Evolutionary conservation across 2,329 filamentous ascomycete species (phyloP).

Genomic region (Fonsecaea multimorphosa): DNA sequence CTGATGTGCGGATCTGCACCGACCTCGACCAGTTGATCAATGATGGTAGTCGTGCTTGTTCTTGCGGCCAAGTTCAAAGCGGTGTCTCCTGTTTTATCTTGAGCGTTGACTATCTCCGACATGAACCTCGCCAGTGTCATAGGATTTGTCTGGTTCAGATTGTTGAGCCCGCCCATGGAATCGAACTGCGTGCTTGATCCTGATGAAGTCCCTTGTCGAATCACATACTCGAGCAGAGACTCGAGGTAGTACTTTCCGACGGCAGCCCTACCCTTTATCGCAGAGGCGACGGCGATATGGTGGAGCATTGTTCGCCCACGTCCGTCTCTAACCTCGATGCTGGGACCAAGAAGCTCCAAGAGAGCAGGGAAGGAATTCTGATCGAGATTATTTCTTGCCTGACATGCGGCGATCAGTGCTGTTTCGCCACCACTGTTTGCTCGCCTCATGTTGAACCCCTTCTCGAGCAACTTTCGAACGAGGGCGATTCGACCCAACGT

Average conservation of each 20-base stretch:
- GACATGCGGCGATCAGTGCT: constrained; percentile 87
- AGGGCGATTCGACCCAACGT: constrained; percentile 86
- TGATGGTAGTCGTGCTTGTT: constrained; percentile 91
- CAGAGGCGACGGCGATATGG: constrained; percentile 94
- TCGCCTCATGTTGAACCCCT: constrained; percentile 84
- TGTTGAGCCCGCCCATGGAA: constrained; percentile 43
- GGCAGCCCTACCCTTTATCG: constrained; percentile 88
- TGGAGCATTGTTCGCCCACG: constrained; percentile 92
- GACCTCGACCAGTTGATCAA: constrained; percentile 94
- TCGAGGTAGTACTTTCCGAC: constrained; percentile 97
- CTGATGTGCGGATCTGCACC: constrained; percentile 91
- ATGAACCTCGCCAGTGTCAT: constrained; percentile 94
- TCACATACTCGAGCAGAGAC: constrained; percentile 90
- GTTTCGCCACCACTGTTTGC: constrained; percentile 91
- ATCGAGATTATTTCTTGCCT: constrained; percentile 93
- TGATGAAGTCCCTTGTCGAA: constrained; percentile 76
- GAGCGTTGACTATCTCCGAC: constrained; percentile 94
- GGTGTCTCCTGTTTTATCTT: constrained; percentile 92
- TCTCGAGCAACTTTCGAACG: constrained; percentile 77
- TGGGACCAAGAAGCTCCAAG: constrained; percentile 83
- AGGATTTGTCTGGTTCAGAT: constrained; percentile 44
- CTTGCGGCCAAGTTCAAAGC: constrained; percentile 91
- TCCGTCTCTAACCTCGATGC: constrained; percentile 87
- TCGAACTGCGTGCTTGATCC: constrained; percentile 49
- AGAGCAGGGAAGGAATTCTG: constrained; percentile 88